Evolutionary conservation across 176 grass and related monocot genomes (phyloP).

Genomic region (Oryza meyeriana): DNA sequence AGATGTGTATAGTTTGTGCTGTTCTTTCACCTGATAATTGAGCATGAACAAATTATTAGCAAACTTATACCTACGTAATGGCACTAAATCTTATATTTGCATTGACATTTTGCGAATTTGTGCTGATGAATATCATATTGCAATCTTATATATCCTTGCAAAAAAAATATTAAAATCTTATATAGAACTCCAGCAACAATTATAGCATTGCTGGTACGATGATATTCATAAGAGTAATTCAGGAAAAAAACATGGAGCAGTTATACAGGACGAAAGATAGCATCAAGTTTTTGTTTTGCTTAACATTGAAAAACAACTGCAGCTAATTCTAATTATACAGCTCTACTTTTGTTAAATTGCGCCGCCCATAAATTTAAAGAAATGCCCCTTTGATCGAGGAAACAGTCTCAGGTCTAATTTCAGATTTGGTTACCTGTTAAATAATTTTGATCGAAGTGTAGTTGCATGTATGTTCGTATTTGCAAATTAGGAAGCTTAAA

Average conservation of each 20-base stretch:
- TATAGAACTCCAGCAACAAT: not conserved
- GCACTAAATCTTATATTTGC: not conserved
- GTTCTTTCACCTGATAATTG: conserved; percentile 27
- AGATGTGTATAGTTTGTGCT: conserved; percentile 7
- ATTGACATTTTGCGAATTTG: not conserved
- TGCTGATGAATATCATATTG: not conserved
- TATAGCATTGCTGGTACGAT: not conserved
- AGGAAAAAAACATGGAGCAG: not conserved
- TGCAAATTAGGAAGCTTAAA: not conserved
- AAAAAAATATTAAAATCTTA: not conserved
- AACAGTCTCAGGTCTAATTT: not conserved
- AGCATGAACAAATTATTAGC: not conserved
- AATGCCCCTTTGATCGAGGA: not conserved
- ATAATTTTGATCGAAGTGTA: not conserved
- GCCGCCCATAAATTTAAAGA: not conserved
- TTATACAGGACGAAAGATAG: not conserved
- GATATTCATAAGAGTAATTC: not conserved
- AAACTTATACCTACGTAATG: not conserved
- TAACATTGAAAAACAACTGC: not conserved
- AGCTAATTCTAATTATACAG: not conserved
- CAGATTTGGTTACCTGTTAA: not conserved
- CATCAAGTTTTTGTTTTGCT: not conserved
- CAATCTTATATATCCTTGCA: not conserved
- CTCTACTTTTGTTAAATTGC: not conserved
- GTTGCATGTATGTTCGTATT: not conserved